Evolutionary conservation across 352 stramenopile genomes (phyloP).

Genomic region (Phytophthora citrophthora): DNA sequence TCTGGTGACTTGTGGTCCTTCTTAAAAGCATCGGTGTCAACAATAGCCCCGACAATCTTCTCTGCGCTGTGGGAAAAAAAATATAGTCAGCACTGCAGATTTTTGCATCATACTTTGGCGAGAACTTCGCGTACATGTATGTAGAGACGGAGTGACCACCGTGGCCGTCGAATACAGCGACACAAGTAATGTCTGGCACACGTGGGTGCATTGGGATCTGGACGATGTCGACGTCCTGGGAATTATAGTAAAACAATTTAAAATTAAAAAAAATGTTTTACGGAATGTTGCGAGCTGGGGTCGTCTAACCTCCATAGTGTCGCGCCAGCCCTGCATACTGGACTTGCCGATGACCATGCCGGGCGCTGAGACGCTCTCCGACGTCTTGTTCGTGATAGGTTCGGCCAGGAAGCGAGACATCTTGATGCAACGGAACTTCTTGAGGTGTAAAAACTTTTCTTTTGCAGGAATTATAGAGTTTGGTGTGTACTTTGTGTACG

Average conservation of each 20-base stretch:
- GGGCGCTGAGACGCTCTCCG: conserved; percentile 43
- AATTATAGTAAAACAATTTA: conserved; percentile 2
- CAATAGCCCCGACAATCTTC: conserved; percentile 68
- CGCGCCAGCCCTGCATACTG: conserved; percentile 87
- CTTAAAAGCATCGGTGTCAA: conserved; percentile 76
- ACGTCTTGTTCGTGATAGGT: conserved; percentile 80
- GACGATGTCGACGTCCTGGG: conserved; percentile 79
- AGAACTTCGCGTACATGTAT: conserved; percentile 56
- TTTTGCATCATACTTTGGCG: background rate
- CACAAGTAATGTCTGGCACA: conserved; percentile 62
- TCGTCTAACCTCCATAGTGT: conserved; percentile 79
- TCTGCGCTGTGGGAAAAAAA: conserved; percentile 56
- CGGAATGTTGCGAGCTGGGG: background rate
- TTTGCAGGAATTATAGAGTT: background rate
- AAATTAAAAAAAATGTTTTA: conserved; percentile 5
- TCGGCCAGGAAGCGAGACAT: conserved; percentile 90
- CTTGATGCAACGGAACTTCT: background rate
- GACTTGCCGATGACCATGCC: conserved; percentile 71
- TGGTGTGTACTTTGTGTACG: conserved; percentile 14
- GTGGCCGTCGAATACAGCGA: conserved; percentile 88
- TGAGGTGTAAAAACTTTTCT: conserved; percentile 11
- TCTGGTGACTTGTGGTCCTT: conserved; percentile 73
- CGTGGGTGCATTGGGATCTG: conserved; percentile 66
- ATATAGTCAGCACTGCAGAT: conserved; percentile 12
- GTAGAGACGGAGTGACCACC: conserved; percentile 72